Base-by-base conservation (phyloP, 164 flowering plant species). In the Umbilicus rupestris region DNA sequence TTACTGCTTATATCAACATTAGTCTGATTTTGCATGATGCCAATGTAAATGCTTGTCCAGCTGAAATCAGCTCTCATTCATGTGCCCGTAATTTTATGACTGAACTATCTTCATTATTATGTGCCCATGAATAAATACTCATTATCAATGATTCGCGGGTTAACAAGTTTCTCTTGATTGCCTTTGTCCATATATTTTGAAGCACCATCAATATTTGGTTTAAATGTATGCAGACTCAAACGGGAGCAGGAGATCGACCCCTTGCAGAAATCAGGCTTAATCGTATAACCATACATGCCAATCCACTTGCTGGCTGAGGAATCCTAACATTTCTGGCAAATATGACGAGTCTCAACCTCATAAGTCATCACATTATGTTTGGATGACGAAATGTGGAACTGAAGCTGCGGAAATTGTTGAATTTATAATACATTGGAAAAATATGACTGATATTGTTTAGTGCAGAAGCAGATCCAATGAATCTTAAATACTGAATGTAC, bases 251-350 rank as follows among this genome's bases (percentile, higher is more conserved):
- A 22, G 83, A 80, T 64, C 68, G 79, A 39, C 83, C 83, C 37
- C 81, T 80, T 65, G 83, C 83, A 31, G 83, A 80, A 50, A 68
- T 68, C 55, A 85, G 97, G 76, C 64, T 91, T 73, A 94, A 91
- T 69, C 97, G 97, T 11, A 88, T 94, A 45, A 94, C 99, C 1
- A 89, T 91, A 62, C 97, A 94, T 75, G 97, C 99, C 64, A 94
- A 91, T 58, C 97, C 99, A 49, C 92, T 94, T 39, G 97, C 96
- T 76, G 89, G 85, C 71, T 93, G 78, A 68, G 14, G 41, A 52
- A 52, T n/a, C 10, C 28, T 10, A 1, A 8, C 26, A 49, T 5
- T 20, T 49, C 55, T 2, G 24, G 24, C 24, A n/a, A 49, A 26
- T 49, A 49, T 5, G 2, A 8, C 9, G 9, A 41, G 55, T 20